These are phyloP conservation scores for Heterobasidion parviporum DNA, from an alignment of 1,284 basidiomycete genomes.

Conservation along the genomic window DNA sequence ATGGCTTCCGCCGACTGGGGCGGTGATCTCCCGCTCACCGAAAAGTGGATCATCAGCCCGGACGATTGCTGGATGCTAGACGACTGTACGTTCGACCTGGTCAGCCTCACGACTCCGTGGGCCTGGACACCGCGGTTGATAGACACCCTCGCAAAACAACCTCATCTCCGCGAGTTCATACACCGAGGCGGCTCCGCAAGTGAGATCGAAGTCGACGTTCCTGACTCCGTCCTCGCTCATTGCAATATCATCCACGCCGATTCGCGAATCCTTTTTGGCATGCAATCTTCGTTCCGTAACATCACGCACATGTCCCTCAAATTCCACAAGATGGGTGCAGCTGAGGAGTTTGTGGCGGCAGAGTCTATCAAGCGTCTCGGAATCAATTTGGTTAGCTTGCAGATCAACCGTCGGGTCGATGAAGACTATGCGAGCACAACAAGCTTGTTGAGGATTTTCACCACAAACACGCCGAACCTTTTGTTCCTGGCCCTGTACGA, in stretches of 20 bases:
- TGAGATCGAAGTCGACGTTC: background rate
- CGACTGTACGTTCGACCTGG: background rate
- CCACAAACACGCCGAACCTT: background rate
- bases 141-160: background rate
- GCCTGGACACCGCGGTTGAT: background rate
- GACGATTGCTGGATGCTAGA: background rate
- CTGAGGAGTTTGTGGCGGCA: background rate
- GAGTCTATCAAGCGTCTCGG: background rate
- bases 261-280: background rate
- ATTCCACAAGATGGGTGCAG: background rate
- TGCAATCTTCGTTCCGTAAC: background rate
- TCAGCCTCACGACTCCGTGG: background rate
- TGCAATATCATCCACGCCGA: background rate
- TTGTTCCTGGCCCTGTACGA: background rate
- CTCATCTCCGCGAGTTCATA: background rate
- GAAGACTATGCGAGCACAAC: background rate
- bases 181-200: background rate
- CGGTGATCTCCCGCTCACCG: too few relatives aligned
- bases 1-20: background rate
- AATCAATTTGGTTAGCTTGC: background rate
- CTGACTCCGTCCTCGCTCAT: background rate
- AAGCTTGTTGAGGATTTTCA: background rate
- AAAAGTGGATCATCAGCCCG: background rate
- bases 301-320: background rate
- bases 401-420: background rate